Evolutionary conservation across 306 rosid species (phyloP).

Genomic region (Begonia fuchsioides): DNA sequence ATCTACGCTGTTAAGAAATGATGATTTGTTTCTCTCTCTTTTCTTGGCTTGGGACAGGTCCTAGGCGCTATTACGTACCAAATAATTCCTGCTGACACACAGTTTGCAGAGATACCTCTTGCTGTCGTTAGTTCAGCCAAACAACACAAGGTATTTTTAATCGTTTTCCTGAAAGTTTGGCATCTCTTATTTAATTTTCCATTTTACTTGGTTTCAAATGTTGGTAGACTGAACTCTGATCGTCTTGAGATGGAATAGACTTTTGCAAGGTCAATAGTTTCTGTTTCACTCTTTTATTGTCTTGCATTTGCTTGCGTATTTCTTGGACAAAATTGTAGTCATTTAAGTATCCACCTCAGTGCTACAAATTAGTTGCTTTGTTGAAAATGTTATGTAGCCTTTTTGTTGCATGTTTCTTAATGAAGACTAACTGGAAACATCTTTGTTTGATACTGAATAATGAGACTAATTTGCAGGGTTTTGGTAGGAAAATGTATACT

Average conservation of each 20-base stretch:
- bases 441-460: constrained; percentile 6
- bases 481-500: constrained; percentile 43
- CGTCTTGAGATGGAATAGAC: too few relatives aligned
- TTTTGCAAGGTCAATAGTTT: too few relatives aligned
- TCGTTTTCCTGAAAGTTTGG: too few relatives aligned
- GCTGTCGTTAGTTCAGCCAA: constrained; percentile 52
- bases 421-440: background rate
- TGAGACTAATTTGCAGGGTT: constrained; percentile 38
- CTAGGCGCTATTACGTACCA: constrained; percentile 76
- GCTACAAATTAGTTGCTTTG: too few relatives aligned
- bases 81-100: constrained; percentile 80
- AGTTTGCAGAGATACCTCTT: constrained; percentile 84
- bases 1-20: background rate
- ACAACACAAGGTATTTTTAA: constrained; percentile 48
- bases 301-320: too few relatives aligned
- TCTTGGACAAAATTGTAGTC: too few relatives aligned
- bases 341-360: too few relatives aligned
- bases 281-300: too few relatives aligned
- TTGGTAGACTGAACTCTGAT: too few relatives aligned
- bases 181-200: too few relatives aligned
- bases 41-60: constrained; percentile 35
- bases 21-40: background rate
- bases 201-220: too few relatives aligned
- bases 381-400: too few relatives aligned
- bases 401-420: background rate